Conservation (phyloP, 2,329 filamentous ascomycete genomes). For the Metarhizium brunneum region DNA sequence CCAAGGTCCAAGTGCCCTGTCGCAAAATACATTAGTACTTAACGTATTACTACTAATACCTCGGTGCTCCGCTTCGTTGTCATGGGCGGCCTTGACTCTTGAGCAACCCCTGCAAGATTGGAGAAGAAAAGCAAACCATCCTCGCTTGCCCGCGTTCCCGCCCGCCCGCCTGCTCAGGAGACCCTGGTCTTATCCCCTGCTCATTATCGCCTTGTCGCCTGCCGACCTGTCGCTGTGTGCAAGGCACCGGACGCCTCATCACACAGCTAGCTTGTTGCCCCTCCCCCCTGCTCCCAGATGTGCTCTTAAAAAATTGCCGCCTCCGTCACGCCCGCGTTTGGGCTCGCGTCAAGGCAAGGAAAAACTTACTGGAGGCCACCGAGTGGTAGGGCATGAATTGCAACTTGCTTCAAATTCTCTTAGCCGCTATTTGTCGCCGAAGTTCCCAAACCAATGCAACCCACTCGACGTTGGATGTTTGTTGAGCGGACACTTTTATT, state of each 20-base stretch:
- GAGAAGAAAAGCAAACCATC: conserved; percentile 1
- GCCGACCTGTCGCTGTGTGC: background rate
- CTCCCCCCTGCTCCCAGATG: background rate
- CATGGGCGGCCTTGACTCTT: too few relatives aligned
- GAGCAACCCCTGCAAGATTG: background rate
- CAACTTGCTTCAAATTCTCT: too few relatives aligned
- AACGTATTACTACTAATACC: background rate
- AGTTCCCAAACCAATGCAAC: too few relatives aligned
- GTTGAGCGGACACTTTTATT: too few relatives aligned
- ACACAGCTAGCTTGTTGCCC: background rate
- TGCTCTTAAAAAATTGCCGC: too few relatives aligned
- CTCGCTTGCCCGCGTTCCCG: conserved; percentile 3
- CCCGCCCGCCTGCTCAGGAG: conserved; percentile 1
- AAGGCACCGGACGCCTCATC: background rate
- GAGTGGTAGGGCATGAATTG: too few relatives aligned
- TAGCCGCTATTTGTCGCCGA: too few relatives aligned
- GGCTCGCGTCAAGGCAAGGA: too few relatives aligned
- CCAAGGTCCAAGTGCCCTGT: background rate
- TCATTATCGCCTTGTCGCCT: background rate
- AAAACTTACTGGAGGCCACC: too few relatives aligned
- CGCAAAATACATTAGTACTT: background rate
- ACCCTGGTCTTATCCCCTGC: background rate
- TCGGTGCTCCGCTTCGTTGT: background rate
- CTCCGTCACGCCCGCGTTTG: too few relatives aligned
- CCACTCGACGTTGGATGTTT: too few relatives aligned